Base-by-base conservation (phyloP, 495 filamentous ascomycete genomes). In the Hypoxylon intermedium region DNA sequence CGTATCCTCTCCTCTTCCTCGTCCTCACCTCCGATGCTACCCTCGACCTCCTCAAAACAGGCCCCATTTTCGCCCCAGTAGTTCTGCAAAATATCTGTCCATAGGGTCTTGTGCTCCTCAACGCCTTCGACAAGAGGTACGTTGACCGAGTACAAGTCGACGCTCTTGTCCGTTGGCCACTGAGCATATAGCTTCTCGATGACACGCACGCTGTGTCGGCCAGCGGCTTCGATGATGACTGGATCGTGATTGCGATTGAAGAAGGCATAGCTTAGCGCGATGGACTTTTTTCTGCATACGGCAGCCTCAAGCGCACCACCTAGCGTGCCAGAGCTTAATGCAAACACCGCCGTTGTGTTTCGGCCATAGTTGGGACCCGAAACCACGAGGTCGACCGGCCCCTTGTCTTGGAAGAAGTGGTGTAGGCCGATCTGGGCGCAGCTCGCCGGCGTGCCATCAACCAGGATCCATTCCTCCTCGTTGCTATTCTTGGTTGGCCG, bases 341-440 rank as follows among this genome's bases (percentile, higher is more conserved):
- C 87, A 67, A 98, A 97, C 16, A 97, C 81, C 0, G 93, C 90
- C 0, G 94, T 98, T 2, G 89, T 90, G 74, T 98, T 98, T 31
- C 93, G 80, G 6, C 94, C 94, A 75, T 96, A 97, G 71, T 98
- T 98, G 5, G 94, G 94, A 1, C 94, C 94, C 9, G 83, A 88
- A 4, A 98, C 82, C 3, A 98, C 92, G 2, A 98, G 76, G 69
- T 97, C 93, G 42, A 97, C 78, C 12, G 85, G 85, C 2, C 86
- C 90, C 19, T 85, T 84, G 52, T 90, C 85, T 53, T 86, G 77
- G 78, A 95, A 97, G 79, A 88, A 93, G 76, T 91, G 90, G 70
- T 88, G 87, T 13, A 94, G 82, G 13, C 90, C 95, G 64, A 97
- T 92, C 78, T 96, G 93, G 16, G 89, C 90, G 74, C 90, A 97